Percentiles rank a stretch among this genome's conserved stretches.
Evolutionary conservation across 108 stramenopile species (phyloP).

Genomic region (Aurantiochytrium sp.): DNA sequence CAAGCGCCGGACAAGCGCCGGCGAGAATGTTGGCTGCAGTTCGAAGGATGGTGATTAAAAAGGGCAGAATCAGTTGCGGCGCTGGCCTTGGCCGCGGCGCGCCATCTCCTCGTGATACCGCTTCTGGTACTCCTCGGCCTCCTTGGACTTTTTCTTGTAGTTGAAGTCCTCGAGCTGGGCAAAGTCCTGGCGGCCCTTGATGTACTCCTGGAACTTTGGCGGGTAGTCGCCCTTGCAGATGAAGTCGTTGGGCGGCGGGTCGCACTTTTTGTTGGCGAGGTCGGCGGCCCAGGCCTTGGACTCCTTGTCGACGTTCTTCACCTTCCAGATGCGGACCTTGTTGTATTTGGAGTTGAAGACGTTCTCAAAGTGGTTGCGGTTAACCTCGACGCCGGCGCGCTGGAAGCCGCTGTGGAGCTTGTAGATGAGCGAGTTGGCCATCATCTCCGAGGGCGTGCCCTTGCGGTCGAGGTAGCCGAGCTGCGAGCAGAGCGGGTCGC

Average conservation of each 20-base stretch:
- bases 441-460: conserved; percentile 79
- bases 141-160: conserved; percentile 50
- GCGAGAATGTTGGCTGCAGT: too few relatives aligned
- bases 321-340: conserved; percentile 93
- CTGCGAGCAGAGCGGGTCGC: conserved; percentile 79
- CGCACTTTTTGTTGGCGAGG: conserved; percentile 66
- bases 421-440: conserved; percentile 82
- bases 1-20: too few relatives aligned
- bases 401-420: conserved; percentile 75
- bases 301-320: conserved; percentile 69
- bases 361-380: conserved; percentile 61
- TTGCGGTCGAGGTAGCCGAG: conserved; percentile 76
- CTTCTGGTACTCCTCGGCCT: conserved; percentile 78
- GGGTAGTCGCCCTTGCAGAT: conserved; percentile 84
- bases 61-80: too few relatives aligned
- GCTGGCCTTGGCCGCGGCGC: not conserved
- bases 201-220: conserved; percentile 66
- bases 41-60: too few relatives aligned
- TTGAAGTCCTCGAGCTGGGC: conserved; percentile 89
- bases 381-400: conserved; percentile 69
- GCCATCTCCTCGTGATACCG: conserved; percentile 76
- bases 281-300: conserved; percentile 75
- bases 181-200: conserved; percentile 75
- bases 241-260: conserved; percentile 73
- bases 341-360: conserved; percentile 90